Percentiles rank a stretch among this genome's conserved stretches.
phyloP scores from a whole-genome alignment of 2,329 filamentous ascomycete species.

The Pseudogymnoascus sp. region DNA sequence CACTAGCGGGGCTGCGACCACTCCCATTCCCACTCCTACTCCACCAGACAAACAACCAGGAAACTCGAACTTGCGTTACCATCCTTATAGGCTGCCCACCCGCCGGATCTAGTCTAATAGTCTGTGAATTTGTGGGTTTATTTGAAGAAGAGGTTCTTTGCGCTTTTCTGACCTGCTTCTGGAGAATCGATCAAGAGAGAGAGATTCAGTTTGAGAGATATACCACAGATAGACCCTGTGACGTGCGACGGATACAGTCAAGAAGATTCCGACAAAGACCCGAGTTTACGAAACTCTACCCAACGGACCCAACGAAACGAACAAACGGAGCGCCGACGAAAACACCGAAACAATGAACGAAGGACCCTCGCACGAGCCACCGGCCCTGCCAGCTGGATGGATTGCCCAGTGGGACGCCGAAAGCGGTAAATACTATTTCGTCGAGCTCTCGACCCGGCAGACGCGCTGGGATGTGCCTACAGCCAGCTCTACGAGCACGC shows the following conservation, averaged over 20 bases:
- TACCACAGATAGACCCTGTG: background rate
- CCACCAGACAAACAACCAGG: background rate
- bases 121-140: background rate
- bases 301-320: background rate
- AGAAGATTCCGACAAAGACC: background rate
- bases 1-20: background rate
- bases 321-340: background rate
- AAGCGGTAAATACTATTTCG: slow-evolving; percentile 61
- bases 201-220: background rate
- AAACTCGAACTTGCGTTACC: background rate
- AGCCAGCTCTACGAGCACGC: slow-evolving; percentile 50
- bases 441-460: slow-evolving; percentile 61
- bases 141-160: background rate
- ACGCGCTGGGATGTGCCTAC: slow-evolving; percentile 70
- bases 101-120: background rate
- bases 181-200: background rate
- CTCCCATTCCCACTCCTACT: background rate
- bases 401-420: slow-evolving; percentile 61
- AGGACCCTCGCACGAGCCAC: slow-evolving; percentile 36
- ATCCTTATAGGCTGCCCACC: background rate
- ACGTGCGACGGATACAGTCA: background rate
- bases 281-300: background rate
- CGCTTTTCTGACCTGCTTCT: background rate
- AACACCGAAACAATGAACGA: slow-evolving; percentile 13
- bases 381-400: slow-evolving; percentile 55